Base-by-base conservation (phyloP, 257 asterid species). In the Penstemon newberryi region DNA sequence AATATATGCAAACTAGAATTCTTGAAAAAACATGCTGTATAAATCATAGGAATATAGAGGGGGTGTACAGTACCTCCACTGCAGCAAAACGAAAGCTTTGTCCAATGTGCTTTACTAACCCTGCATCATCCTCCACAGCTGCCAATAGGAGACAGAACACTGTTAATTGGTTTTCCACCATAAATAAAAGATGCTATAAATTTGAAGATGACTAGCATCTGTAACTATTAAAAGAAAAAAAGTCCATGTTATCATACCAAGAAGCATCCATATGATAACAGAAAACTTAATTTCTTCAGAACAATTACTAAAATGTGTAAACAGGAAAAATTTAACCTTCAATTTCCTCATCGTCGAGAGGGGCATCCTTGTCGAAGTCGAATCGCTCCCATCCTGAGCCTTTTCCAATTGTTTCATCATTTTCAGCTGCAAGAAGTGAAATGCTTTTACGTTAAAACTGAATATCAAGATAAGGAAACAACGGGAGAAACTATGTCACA, bases 371-470 rank as follows among this genome's bases (percentile, higher is more conserved):
- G 80, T 90, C 73, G 56, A 92, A 92, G 77, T 90, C 91, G 59
- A 92, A 92, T 37, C 96, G 83, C 83, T 92, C 98, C 98, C 98
- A 92, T 69, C 96, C 95, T 3, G 97, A 82, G 79, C 96, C 97
- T 78, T 78, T 88, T 62, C 95, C 88, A 58, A 80, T 83, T 13
- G 81, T 71, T 79, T 85, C 95, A 76, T 92, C 97, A 70, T 86
- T 90, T 82, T 79, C 84, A 81, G 80, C 98, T 92, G 81, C 73
- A 71, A 79, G 65, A 58, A 46, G 49, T n/a, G 49, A 61, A 50
- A 36, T 9, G 43, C 3, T 12, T 63, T 51, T 46, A 55, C 60
- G 39, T 70, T 63, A 58, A 67, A 25, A 43, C 40, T 40, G 42
- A 19, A 54, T 39, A 61, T 18, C 58, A 7, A 56, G 63, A 66